Percentiles rank a stretch among this genome's conserved stretches.
These are phyloP conservation scores for Cercospora sesami DNA, from an alignment of 2,329 filamentous ascomycete species.

Conservation along the genomic window DNA sequence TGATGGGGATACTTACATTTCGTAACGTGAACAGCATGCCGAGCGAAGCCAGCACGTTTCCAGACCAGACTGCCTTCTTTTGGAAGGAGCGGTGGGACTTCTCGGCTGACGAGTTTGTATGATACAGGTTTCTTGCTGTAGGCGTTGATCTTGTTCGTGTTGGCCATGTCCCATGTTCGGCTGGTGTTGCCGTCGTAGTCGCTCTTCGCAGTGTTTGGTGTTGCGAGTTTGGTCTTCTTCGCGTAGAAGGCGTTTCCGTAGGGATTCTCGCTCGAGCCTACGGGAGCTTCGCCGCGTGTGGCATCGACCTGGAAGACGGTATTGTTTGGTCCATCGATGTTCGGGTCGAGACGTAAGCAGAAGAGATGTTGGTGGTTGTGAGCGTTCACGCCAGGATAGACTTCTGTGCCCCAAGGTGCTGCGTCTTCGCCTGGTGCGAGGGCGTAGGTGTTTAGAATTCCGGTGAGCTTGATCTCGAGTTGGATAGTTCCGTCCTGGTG, in stretches of 20 bases:
- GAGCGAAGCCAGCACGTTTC: constrained; percentile 84
- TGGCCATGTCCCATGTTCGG: constrained; percentile 87
- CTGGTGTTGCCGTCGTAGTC: constrained; percentile 80
- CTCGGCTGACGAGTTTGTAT: constrained; percentile 87
- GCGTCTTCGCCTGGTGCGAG: constrained; percentile 79
- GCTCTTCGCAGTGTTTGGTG: constrained; percentile 65
- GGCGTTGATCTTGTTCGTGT: constrained; percentile 79
- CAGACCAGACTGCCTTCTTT: constrained; percentile 80
- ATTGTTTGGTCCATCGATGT: constrained; percentile 81
- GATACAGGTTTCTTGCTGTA: constrained; percentile 80
- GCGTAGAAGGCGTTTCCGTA: constrained; percentile 91
- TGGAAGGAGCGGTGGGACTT: constrained; percentile 75
- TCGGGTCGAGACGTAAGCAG: constrained; percentile 83
- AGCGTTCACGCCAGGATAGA: constrained; percentile 87
- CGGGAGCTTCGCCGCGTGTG: constrained; percentile 66
- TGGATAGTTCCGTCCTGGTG: constrained; percentile 91
- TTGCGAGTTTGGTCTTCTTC: constrained; percentile 76
- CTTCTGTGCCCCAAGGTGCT: constrained; percentile 85
- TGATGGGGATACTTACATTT: constrained; percentile 74
- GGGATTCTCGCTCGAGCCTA: constrained; percentile 77
- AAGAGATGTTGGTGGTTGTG: constrained; percentile 97
- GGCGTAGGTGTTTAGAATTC: constrained; percentile 87
- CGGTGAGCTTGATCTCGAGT: constrained; percentile 84
- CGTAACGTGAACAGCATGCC: constrained; percentile 85
- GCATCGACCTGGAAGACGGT: constrained; percentile 84